A percentile compares a stretch with the other conserved stretches of the same genome.
phyloP scores from a whole-genome alignment of 2,329 filamentous ascomycete species.

The Talaromyces sp. region DNA sequence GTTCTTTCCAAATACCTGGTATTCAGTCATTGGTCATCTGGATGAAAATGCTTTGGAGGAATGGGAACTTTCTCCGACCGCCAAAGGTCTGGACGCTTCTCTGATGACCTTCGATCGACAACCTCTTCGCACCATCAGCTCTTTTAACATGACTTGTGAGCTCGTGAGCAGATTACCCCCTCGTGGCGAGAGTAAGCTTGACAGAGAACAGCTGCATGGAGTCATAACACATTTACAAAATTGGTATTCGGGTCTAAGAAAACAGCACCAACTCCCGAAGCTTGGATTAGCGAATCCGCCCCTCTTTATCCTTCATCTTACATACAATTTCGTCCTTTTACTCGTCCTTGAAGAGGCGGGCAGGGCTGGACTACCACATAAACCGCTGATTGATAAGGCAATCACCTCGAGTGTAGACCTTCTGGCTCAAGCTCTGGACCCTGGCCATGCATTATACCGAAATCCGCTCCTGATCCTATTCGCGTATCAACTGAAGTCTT shows the following conservation, averaged over 20 bases:
- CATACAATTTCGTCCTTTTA: slow-evolving; percentile 15
- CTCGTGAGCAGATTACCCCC: slow-evolving; percentile 12
- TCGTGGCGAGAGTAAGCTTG: slow-evolving; percentile 2
- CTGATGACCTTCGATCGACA: slow-evolving; percentile 3
- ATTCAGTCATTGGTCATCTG: slow-evolving; percentile 10
- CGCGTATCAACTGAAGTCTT: slow-evolving; percentile 10
- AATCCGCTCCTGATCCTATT: slow-evolving; percentile 12
- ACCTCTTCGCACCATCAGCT: slow-evolving; percentile 17
- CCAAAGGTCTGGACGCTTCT: not conserved
- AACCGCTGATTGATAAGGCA: slow-evolving; percentile 8
- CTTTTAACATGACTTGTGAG: slow-evolving; percentile 14
- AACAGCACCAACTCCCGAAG: slow-evolving; percentile 18
- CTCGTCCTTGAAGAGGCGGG: slow-evolving; percentile 10
- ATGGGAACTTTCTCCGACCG: slow-evolving; percentile 15
- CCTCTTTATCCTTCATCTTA: slow-evolving; percentile 15
- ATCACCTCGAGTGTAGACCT: slow-evolving; percentile 3
- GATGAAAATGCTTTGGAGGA: slow-evolving; percentile 17
- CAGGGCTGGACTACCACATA: slow-evolving; percentile 4
- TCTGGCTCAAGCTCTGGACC: slow-evolving; percentile 10
- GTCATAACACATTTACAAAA: slow-evolving; percentile 13
- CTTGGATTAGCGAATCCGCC: slow-evolving; percentile 11
- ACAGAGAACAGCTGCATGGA: slow-evolving; percentile 2
- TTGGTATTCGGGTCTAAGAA: slow-evolving; percentile 15
- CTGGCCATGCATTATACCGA: slow-evolving; percentile 4
- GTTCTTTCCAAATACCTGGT: slow-evolving; percentile 9